These are phyloP conservation scores for Chrysoporthe cubensis DNA, from an alignment of 2,329 filamentous ascomycete species.

Conservation along the genomic window DNA sequence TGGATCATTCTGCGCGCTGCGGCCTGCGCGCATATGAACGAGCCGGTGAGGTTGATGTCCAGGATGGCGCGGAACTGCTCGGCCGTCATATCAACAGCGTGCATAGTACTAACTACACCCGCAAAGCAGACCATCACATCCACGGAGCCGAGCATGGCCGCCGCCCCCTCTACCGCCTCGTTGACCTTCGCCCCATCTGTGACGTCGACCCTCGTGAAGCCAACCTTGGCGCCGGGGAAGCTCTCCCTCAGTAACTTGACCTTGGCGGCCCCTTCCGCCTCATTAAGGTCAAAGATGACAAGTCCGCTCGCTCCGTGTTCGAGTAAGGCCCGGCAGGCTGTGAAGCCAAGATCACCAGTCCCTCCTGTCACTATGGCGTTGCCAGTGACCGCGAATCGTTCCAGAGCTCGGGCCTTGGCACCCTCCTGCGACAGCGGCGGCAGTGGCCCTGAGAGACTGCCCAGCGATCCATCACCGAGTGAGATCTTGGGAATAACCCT, in stretches of 20 bases:
- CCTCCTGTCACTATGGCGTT: conserved; percentile 64
- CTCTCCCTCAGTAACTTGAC: conserved; percentile 52
- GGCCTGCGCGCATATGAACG: conserved; percentile 72
- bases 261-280: conserved; percentile 33
- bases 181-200: conserved; percentile 33
- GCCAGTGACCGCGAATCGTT: conserved; percentile 39
- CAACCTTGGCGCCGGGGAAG: conserved; percentile 59
- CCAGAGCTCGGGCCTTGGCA: conserved; percentile 20
- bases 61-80: conserved; percentile 66
- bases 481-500: conserved; percentile 24
- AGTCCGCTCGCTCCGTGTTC: conserved; percentile 67
- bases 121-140: conserved; percentile 67
- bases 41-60: conserved; percentile 73
- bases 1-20: conserved; percentile 56
- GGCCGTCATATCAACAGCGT: conserved; percentile 62
- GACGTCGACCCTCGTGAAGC: conserved; percentile 60
- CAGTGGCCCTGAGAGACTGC: conserved; percentile 20
- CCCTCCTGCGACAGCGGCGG: conserved; percentile 18
- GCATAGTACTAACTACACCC: conserved; percentile 66
- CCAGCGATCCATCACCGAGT: conserved; percentile 21
- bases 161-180: conserved; percentile 44
- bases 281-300: conserved; percentile 62
- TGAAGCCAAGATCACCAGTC: conserved; percentile 64
- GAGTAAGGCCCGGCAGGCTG: conserved; percentile 63
- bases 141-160: conserved; percentile 51